Evolutionary conservation across 164 flowering plant genomes (phyloP), one percentile per base, ranked within the genome.

Genomic region (Euptelea pleiosperma): DNA sequence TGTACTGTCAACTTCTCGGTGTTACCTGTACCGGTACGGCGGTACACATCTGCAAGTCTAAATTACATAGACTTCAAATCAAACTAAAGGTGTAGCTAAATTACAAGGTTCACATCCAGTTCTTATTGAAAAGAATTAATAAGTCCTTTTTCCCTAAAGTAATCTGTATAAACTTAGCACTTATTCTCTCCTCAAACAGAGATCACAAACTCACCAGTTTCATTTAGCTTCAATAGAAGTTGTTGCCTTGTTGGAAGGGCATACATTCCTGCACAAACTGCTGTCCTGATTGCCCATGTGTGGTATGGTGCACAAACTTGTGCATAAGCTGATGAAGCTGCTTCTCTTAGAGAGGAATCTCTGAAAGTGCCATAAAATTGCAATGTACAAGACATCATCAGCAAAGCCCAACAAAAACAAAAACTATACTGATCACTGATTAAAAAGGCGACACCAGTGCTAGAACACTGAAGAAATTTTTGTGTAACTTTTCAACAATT

Each of bases 251-350:
- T 64, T 26, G 98, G 98, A 37, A 91, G 86, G n/a, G 98, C 76
- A 73, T 76, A 88, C 92, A 91, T 86, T 22, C 94, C 96, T 16
- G 91, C 89, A 67, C 58, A 65, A 65, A 83, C 98, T 10, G 96
- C 92, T 26, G 85, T 79, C 71, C 98, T 78, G 56, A 91, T 73
- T 14, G 95, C 78, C 98, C 98, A 91, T 10, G 85, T 66, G 61
- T 89, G 96, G 57, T 69, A 89, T 36, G 96, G 96, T 2, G 96
- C 96, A 65, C 92, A 89, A 18, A 79, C 87, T 65, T 85, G 70
- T 10, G 82, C 66, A 76, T 91, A 91, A 50, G 98, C 98, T 37
- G 78, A 73, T 48, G 98, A 73, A 36, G 96, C 98, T 37, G 90
- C 92, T 41, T 82, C 87, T 60, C 63, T 85, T 40, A 91, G 70